These are phyloP conservation scores for Sporobolomyces pararoseus DNA, from an alignment of 768 basidiomycete species.

Conservation along the genomic window DNA sequence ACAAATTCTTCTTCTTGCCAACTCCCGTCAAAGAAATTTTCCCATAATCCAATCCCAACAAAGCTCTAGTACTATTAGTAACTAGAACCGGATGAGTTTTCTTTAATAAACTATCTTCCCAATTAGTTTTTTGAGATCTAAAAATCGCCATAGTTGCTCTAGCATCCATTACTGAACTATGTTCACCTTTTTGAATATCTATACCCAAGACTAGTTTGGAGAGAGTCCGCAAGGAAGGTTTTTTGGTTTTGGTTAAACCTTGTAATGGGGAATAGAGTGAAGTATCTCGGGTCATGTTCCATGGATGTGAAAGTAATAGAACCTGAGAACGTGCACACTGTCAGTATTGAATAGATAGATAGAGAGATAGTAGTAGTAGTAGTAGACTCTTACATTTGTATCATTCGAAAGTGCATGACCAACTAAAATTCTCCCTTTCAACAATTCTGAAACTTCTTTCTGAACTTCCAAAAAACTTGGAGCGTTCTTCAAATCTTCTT, in stretches of 20 bases:
- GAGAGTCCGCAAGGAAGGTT: conserved; percentile 72
- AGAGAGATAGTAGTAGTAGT: no score
- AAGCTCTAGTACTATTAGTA: conserved; percentile 33
- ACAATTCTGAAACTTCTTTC: conserved; percentile 66
- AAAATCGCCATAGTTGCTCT: conserved; percentile 93
- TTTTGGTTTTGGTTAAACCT: conserved; percentile 60
- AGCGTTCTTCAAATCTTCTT: conserved; percentile 67
- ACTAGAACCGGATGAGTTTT: conserved; percentile 46
- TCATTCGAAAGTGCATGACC: conserved; percentile 92
- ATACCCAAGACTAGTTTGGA: conserved; percentile 73
- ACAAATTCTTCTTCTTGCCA: conserved; percentile 28
- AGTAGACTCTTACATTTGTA: conserved; percentile 60
- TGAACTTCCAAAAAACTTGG: conserved; percentile 76
- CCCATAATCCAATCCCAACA: conserved; percentile 19
- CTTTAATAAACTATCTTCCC: conserved; percentile 61
- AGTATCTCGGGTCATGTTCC: conserved; percentile 51
- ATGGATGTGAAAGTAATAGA: conserved; percentile 52
- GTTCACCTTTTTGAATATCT: conserved; percentile 80
- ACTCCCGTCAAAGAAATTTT: conserved; percentile 29
- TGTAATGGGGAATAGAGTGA: conserved; percentile 51
- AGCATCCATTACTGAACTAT: conserved; percentile 88
- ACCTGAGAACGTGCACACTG: conserved; percentile 43
- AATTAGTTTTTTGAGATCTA: conserved; percentile 71
- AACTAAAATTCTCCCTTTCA: conserved; percentile 73
- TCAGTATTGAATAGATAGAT: no score